Percentiles rank a stretch among this genome's conserved stretches.
Conservation (phyloP, 495 filamentous ascomycete genomes). For the Halenospora varia region DNA sequence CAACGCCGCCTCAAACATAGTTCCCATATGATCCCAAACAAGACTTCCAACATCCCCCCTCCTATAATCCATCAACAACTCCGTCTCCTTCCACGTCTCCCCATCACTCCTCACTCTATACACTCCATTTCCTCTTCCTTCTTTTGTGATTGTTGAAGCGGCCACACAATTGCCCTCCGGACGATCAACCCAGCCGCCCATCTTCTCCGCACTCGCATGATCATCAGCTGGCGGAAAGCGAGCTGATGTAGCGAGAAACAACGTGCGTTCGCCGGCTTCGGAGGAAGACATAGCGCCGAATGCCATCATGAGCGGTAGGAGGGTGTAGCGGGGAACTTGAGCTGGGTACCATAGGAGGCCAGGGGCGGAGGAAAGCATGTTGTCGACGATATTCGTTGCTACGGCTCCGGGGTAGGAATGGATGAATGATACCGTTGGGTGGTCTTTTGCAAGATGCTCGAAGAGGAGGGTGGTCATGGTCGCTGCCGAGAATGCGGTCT, state of each 20-base stretch:
- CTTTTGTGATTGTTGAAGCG: background rate
- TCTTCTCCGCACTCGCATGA: background rate
- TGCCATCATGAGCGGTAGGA: background rate
- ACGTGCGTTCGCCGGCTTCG: conserved; percentile 5
- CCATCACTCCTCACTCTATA: conserved; percentile 3
- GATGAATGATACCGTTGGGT: conserved; percentile 30
- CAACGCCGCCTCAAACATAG: conserved; percentile 6
- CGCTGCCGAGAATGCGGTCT: conserved; percentile 17
- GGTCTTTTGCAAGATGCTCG: conserved; percentile 20
- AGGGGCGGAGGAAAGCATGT: background rate
- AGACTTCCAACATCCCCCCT: background rate
- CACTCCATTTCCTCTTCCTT: conserved; percentile 8
- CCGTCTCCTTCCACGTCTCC: background rate
- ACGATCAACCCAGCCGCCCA: background rate
- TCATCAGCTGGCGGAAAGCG: background rate
- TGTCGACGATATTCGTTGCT: conserved; percentile 13
- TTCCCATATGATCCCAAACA: conserved; percentile 1
- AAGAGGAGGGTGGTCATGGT: conserved; percentile 28
- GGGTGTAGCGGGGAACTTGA: background rate
- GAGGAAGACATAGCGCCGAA: background rate
- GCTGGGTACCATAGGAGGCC: conserved; percentile 5
- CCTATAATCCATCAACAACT: background rate
- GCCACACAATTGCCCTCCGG: background rate
- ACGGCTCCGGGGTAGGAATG: conserved; percentile 34
- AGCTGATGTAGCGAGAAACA: conserved; percentile 3